These are phyloP conservation scores for Phytophthora pluvialis DNA, from an alignment of 352 stramenopile genomes.

Conservation along the genomic window DNA sequence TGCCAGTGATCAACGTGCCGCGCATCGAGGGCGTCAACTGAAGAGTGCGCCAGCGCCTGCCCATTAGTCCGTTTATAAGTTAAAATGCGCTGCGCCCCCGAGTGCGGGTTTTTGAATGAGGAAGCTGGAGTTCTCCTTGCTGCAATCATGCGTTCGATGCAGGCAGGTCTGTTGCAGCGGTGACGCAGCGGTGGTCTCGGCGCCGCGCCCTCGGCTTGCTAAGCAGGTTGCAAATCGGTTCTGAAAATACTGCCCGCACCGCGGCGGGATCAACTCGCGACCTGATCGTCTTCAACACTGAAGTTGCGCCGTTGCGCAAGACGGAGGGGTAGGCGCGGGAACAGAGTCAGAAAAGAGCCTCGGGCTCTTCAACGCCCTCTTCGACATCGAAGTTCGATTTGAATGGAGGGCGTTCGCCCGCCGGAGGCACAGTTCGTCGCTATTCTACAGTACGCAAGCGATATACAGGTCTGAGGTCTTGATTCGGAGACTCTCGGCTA, in stretches of 20 bases:
- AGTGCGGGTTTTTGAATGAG: constrained; percentile 14
- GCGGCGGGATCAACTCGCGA: constrained; percentile 1
- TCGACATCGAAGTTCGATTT: constrained; percentile 18
- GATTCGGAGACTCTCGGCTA: too few species aligned
- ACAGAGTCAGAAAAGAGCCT: constrained; percentile 15
- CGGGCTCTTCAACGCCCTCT: constrained; percentile 4
- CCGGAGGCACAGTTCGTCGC: constrained; percentile 12
- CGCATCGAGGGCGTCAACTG: constrained; percentile 74
- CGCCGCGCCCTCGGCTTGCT: constrained; percentile 1
- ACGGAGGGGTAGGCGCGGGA: constrained; percentile 22
- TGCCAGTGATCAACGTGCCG: constrained; percentile 61
- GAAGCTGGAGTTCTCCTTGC: neutral
- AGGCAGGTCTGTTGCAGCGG: neutral
- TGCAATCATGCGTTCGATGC: neutral
- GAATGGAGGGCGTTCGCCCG: constrained; percentile 10
- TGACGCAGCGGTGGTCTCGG: neutral
- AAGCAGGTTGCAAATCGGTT: constrained; percentile 14
- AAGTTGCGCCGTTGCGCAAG: constrained; percentile 4
- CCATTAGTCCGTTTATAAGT: constrained; percentile 23
- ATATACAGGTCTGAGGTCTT: constrained; percentile 2
- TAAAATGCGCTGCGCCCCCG: constrained; percentile 11
- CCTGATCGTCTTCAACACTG: constrained; percentile 18
- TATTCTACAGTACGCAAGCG: constrained; percentile 20
- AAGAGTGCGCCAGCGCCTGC: constrained; percentile 7
- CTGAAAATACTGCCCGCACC: neutral